A percentile compares a stretch with the other conserved stretches of the same genome.
Conservation (phyloP, 495 filamentous ascomycete genomes). For the Xylaria palmicola region DNA sequence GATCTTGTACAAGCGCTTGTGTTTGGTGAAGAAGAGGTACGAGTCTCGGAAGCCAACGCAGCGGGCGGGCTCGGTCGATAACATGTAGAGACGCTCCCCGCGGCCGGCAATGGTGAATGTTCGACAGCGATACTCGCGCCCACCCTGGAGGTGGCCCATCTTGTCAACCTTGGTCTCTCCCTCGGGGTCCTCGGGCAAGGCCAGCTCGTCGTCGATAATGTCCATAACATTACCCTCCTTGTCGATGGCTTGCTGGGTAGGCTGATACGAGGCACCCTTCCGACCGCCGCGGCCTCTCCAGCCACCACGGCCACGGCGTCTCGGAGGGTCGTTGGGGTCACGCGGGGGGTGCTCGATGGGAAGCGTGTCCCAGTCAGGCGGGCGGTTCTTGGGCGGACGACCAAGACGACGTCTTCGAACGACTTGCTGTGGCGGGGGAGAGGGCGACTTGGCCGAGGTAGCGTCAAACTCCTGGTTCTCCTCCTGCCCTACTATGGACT, state of each 20-base stretch:
- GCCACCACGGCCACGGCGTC: conserved; percentile 68
- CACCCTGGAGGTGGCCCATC: conserved; percentile 73
- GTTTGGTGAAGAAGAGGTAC: conserved; percentile 97
- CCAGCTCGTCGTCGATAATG: conserved; percentile 89
- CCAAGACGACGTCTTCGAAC: conserved; percentile 76
- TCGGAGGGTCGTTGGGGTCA: conserved; percentile 55
- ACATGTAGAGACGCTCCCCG: conserved; percentile 90
- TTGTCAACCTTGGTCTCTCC: conserved; percentile 94
- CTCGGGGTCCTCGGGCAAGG: conserved; percentile 79
- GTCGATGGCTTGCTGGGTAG: conserved; percentile 75
- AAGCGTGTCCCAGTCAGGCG: conserved; percentile 67
- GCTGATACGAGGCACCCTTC: conserved; percentile 71
- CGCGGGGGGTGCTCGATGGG: conserved; percentile 57
- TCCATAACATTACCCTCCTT: conserved; percentile 93
- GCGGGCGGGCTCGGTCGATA: conserved; percentile 93
- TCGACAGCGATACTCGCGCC: conserved; percentile 88
- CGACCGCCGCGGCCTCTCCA: conserved; percentile 67
- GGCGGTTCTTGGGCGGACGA: conserved; percentile 80
- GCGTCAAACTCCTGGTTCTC: conserved; percentile 33
- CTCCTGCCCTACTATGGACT: conserved; percentile 32
- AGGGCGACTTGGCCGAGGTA: conserved; percentile 42
- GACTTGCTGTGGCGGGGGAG: conserved; percentile 58
- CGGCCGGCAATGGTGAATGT: conserved; percentile 86
- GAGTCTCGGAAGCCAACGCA: conserved; percentile 97
- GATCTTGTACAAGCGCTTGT: conserved; percentile 91